A percentile compares a stretch with the other conserved stretches of the same genome.
phyloP scores from a whole-genome alignment of 2,329 filamentous ascomycete genomes.

The Beauveria varroae region DNA sequence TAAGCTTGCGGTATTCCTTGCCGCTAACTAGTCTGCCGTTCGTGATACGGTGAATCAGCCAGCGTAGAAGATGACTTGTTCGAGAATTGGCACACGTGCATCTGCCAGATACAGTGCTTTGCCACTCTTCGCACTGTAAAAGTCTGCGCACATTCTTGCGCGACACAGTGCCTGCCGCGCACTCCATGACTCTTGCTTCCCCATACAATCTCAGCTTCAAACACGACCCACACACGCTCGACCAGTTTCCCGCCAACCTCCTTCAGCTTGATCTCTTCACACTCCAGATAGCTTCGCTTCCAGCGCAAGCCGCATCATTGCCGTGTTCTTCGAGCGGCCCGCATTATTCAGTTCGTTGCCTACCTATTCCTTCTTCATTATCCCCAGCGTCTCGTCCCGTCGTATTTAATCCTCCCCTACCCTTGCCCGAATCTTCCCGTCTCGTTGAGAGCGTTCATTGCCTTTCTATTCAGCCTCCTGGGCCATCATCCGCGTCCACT shows the following conservation, averaged over 20 bases:
- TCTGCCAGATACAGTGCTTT: neutral
- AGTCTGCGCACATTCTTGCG: no score
- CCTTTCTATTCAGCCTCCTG: neutral
- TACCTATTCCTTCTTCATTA: neutral
- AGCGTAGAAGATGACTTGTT: no score
- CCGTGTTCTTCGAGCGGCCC: conserved; percentile 1
- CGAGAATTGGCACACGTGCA: no score
- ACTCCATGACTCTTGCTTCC: neutral
- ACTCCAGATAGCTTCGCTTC: conserved; percentile 1
- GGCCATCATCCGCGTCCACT: neutral
- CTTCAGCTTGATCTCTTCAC: conserved; percentile 2
- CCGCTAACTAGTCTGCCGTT: no score
- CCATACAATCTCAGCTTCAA: neutral
- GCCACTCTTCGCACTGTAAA: neutral
- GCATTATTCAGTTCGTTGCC: conserved; percentile 11
- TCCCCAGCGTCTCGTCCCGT: neutral
- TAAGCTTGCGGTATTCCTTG: no score
- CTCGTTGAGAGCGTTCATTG: neutral
- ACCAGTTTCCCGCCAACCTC: conserved; percentile 8
- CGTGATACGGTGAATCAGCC: no score
- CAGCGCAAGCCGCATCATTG: conserved; percentile 8
- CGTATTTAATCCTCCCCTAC: conserved; percentile 4
- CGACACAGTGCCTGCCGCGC: neutral
- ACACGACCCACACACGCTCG: conserved; percentile 1
- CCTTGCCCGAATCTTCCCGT: neutral